Evolutionary conservation across 768 basidiomycete genomes (phyloP).

Genomic region (Termitomyces sp.): DNA sequence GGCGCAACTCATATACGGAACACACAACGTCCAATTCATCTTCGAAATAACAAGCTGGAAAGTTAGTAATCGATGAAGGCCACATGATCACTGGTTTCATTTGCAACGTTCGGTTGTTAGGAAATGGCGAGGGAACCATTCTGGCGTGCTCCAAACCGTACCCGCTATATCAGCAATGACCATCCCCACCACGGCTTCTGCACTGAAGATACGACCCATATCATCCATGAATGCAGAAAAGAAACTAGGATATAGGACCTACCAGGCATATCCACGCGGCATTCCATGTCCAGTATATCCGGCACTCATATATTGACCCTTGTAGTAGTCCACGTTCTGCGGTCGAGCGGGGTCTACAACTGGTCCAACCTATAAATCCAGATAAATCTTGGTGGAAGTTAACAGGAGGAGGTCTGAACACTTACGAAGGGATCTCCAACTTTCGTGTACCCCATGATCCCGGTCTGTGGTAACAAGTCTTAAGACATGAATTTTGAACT

Average conservation of each 20-base stretch:
- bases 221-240: background rate
- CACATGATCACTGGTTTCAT: background rate
- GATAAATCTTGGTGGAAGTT: no score
- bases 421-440: slow-evolving; percentile 65
- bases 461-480: slow-evolving; percentile 47
- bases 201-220: slow-evolving; percentile 32
- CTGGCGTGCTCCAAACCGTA: slow-evolving; percentile 45
- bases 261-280: slow-evolving; percentile 75
- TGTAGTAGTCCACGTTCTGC: slow-evolving; percentile 22
- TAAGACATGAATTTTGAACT: background rate
- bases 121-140: slow-evolving; percentile 62
- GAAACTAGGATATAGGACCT: slow-evolving; percentile 12
- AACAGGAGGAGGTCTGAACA: background rate
- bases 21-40: no score
- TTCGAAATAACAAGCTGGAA: no score
- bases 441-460: slow-evolving; percentile 76
- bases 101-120: slow-evolving; percentile 28
- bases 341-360: slow-evolving; percentile 32
- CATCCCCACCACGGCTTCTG: slow-evolving; percentile 60
- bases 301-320: slow-evolving; percentile 68
- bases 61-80: no score
- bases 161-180: slow-evolving; percentile 44
- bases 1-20: no score
- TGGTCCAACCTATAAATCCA: slow-evolving; percentile 52
- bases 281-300: slow-evolving; percentile 81